Evolutionary conservation across 2,329 filamentous ascomycete species (phyloP).

Genomic region (Hyphodiscus sp.): DNA sequence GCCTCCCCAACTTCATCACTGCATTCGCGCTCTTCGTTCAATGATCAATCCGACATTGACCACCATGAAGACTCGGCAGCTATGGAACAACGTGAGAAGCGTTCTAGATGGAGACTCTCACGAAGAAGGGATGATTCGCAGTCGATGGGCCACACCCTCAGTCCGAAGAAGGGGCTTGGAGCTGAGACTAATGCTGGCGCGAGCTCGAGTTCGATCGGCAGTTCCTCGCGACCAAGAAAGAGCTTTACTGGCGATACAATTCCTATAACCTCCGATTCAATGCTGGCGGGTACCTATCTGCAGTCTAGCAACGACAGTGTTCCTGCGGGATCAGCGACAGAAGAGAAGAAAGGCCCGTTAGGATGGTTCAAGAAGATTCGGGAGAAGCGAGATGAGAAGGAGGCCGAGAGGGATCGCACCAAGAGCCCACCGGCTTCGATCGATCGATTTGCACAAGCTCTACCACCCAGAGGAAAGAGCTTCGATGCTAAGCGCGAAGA

Average conservation of each 20-base stretch:
- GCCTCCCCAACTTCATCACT: conserved; percentile 72
- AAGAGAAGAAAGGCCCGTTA: conserved; percentile 50
- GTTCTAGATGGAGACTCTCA: conserved; percentile 66
- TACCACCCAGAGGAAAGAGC: conserved; percentile 22
- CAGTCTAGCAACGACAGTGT: conserved; percentile 31
- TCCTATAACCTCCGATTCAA: conserved; percentile 26
- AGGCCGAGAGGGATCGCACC: conserved; percentile 24
- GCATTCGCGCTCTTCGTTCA: conserved; percentile 57
- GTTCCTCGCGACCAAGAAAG: conserved; percentile 41
- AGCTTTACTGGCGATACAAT: conserved; percentile 38
- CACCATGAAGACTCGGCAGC: conserved; percentile 53
- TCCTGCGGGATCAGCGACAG: conserved; percentile 12
- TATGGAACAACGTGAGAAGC: conserved; percentile 60
- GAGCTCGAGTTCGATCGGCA: conserved; percentile 64
- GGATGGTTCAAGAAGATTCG: conserved; percentile 59
- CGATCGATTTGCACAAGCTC: conserved; percentile 17
- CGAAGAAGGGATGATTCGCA: conserved; percentile 51
- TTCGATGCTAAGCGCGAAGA: conserved; percentile 25
- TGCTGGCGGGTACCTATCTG: conserved; percentile 17
- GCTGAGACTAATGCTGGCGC: conserved; percentile 56
- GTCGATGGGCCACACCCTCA: conserved; percentile 34
- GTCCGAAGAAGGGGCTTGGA: conserved; percentile 45
- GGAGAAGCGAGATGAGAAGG: conserved; percentile 37
- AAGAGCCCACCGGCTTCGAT: conserved; percentile 26
- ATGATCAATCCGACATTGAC: conserved; percentile 77